phyloP scores from a whole-genome alignment of 2,329 filamentous ascomycete species.

The Cladophialophora exuberans region DNA sequence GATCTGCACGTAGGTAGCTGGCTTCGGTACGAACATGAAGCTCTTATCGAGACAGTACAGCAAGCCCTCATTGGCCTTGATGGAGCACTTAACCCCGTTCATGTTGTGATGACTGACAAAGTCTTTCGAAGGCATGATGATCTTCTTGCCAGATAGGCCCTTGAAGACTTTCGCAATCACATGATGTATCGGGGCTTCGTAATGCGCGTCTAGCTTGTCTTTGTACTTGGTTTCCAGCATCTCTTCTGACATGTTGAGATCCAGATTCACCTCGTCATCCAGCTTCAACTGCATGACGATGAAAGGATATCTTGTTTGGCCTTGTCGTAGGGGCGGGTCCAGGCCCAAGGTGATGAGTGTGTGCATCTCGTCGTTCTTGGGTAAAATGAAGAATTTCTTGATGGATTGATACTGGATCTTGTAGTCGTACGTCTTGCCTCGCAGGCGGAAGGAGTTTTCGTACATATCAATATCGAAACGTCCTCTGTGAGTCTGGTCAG shows the following conservation, averaged over 20 bases:
- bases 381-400: constrained; percentile 98
- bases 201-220: constrained; percentile 83
- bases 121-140: constrained; percentile 90
- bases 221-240: constrained; percentile 74
- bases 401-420: constrained; percentile 98
- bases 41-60: constrained; percentile 97
- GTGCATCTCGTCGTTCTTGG: constrained; percentile 97
- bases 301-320: constrained; percentile 97
- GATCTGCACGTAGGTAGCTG: constrained; percentile 94
- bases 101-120: constrained; percentile 89
- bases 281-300: constrained; percentile 99
- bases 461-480: constrained; percentile 99
- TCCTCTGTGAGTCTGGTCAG: constrained; percentile 64
- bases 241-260: constrained; percentile 88
- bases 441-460: constrained; percentile 92
- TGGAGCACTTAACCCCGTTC: constrained; percentile 97
- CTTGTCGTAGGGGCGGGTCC: constrained; percentile 92
- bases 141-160: constrained; percentile 90
- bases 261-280: constrained; percentile 94
- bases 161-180: constrained; percentile 96
- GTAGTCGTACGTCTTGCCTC: constrained; percentile 99
- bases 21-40: constrained; percentile 99
- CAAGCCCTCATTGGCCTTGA: constrained; percentile 98
- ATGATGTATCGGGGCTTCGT: constrained; percentile 90
- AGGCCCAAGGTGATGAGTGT: constrained; percentile 92